A percentile compares a stretch with the other conserved stretches of the same genome.
phyloP scores from a whole-genome alignment of 2,329 filamentous ascomycete genomes.

The Colletotrichum lini region DNA sequence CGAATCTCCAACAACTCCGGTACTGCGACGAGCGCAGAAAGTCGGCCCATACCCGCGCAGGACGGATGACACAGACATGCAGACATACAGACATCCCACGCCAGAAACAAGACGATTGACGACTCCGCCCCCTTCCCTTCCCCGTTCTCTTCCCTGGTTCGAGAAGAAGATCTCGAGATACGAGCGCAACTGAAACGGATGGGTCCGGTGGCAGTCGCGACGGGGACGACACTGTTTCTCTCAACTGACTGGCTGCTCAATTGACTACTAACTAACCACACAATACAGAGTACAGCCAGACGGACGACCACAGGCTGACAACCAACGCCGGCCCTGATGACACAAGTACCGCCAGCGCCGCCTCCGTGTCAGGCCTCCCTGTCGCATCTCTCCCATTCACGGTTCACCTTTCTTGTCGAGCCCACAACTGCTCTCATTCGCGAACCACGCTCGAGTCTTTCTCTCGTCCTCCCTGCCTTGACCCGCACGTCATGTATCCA shows the following conservation, averaged over 20 bases:
- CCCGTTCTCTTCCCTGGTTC: background rate
- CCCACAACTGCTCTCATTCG: conserved; percentile 3
- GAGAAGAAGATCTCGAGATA: conserved; percentile 19
- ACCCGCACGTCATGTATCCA: conserved; percentile 9
- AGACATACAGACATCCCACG: background rate
- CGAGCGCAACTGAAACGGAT: conserved; percentile 38
- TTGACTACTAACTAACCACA: background rate
- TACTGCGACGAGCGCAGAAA: background rate
- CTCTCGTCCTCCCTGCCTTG: background rate
- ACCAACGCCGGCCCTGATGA: conserved; percentile 2
- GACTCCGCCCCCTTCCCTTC: conserved; percentile 21
- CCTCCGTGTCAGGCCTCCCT: conserved; percentile 35
- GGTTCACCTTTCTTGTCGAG: background rate
- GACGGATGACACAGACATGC: background rate
- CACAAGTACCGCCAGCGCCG: conserved; percentile 2
- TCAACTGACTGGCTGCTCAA: background rate
- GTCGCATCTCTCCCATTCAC: conserved; percentile 12
- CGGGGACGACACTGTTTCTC: background rate
- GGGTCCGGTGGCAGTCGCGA: background rate
- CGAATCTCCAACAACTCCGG: conserved; percentile 21
- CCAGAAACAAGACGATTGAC: conserved; percentile 22
- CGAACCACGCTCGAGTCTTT: background rate
- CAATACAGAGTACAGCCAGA: background rate
- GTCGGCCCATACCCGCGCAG: conserved; percentile 17
- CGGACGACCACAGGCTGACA: background rate